Evolutionary conservation across 1,284 basidiomycete genomes (phyloP).

Genomic region (Neonothopanus nambi): DNA sequence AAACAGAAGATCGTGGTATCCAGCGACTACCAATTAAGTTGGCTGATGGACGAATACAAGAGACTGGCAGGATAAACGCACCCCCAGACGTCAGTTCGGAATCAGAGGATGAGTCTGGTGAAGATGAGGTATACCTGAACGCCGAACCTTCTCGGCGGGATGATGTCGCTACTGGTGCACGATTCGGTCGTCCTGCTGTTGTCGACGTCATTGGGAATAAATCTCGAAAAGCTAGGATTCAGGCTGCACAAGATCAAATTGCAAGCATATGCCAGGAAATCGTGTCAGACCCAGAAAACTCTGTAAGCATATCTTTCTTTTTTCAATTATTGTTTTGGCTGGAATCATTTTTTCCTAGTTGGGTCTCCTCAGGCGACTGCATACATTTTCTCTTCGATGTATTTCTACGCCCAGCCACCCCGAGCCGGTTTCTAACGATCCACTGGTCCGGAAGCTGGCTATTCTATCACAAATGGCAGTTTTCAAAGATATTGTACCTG

Average conservation of each 20-base stretch:
- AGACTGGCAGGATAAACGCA: conserved; percentile 48
- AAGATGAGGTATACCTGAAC: conserved; percentile 41
- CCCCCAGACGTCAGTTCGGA: conserved; percentile 31
- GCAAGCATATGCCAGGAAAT: conserved; percentile 89
- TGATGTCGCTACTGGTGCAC: conserved; percentile 74
- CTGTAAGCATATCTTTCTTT: conserved; percentile 46
- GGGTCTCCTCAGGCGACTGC: conserved; percentile 81
- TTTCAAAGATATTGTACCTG: conserved; percentile 95
- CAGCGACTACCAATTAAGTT: conserved; percentile 85
- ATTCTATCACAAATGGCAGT: conserved; percentile 92
- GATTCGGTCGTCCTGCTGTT: conserved; percentile 81
- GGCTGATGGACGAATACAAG: conserved; percentile 72
- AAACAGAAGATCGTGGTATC: conserved; percentile 51
- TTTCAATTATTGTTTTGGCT: neutral
- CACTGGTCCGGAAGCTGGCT: conserved; percentile 84
- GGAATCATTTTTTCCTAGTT: conserved; percentile 52
- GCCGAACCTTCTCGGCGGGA: conserved; percentile 43
- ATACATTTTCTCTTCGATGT: conserved; percentile 77
- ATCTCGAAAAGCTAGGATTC: conserved; percentile 71
- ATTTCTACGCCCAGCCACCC: conserved; percentile 69
- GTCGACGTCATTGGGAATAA: conserved; percentile 70
- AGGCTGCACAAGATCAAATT: conserved; percentile 87
- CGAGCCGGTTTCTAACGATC: conserved; percentile 76
- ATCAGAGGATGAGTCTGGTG: conserved; percentile 36
- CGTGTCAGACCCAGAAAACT: conserved; percentile 82